Base-by-base conservation (phyloP, 1,284 basidiomycete species). In the Trametes pubescens region DNA sequence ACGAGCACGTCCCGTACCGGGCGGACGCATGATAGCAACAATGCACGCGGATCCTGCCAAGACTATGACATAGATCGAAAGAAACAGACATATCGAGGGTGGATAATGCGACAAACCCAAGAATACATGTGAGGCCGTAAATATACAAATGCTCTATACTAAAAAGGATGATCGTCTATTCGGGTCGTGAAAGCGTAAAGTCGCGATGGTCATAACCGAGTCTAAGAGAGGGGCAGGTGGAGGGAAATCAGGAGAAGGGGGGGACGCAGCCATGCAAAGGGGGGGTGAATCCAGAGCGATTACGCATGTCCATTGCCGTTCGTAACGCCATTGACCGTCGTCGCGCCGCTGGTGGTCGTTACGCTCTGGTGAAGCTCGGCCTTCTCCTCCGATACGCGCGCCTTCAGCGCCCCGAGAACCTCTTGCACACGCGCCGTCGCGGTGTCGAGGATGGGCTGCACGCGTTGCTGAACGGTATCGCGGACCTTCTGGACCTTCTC, bases 401-500 rank as follows among this genome's bases (percentile, higher is more conserved):
- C 72, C 52, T 69, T 72, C 32, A 79, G 35, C 35, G 70, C 63
- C 21, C 66, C 68, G 22, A 79, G 72, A 44, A 76, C 72, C 61
- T 74, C 77, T 64, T 77, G 75, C 24, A 76, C 67, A 8, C 76
- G 74, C 40, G 68, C 68, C 10, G 74, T 66, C 18, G 76, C 75
- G 6, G 75, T 74, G 51, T 79, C 87, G 14, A 91, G 79, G 59
- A 90, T 72, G 21, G 90, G 90, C 46, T 78, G 78, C 26, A 90
- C 84, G 43, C 82, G 82, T 35, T 84, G 82, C 68, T 79, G 81
- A 24, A 91, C 86, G 63, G 89, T 84, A 51, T 80, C 77, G n/a
- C 80, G 75, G n/a, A 90, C 77, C 61, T 81, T 82, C 47, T 74
- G 69, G 26, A 85, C 82, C 78, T 90, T 91, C 59, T 89, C 88